phyloP scores from a whole-genome alignment of 2,329 filamentous ascomycete species.

The Clarireedia hainanense region DNA sequence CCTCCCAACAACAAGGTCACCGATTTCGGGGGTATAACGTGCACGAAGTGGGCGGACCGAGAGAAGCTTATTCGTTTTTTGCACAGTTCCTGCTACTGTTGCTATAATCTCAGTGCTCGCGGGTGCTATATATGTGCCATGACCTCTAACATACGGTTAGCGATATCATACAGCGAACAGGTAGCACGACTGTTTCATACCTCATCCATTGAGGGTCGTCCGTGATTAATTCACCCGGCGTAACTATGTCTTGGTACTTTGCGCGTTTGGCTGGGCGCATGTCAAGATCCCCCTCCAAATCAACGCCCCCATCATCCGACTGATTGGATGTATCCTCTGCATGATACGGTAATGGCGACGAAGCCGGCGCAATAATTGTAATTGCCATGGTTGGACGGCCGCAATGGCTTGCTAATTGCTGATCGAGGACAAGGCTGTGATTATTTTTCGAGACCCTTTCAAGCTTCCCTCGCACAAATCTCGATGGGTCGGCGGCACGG shows the following conservation, averaged over 20 bases:
- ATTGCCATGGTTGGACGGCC: conserved; percentile 25
- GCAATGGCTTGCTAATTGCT: not conserved
- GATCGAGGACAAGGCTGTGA: conserved; percentile 5
- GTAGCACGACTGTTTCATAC: conserved; percentile 30
- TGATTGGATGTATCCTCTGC: conserved; percentile 13
- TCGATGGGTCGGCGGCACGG: not conserved
- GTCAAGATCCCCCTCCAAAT: conserved; percentile 29
- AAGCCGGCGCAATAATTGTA: conserved; percentile 28
- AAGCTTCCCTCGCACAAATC: not conserved
- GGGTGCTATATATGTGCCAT: conserved; percentile 74
- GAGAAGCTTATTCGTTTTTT: conserved; percentile 94
- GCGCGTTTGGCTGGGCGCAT: conserved; percentile 38
- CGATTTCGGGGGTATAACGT: conserved; percentile 91
- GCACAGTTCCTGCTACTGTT: conserved; percentile 82
- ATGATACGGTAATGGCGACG: conserved; percentile 17
- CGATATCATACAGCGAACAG: not conserved
- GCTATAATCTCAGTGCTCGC: conserved; percentile 66
- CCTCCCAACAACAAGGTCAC: conserved; percentile 87
- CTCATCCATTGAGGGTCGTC: conserved; percentile 96
- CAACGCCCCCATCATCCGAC: conserved; percentile 28
- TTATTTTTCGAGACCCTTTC: not conserved
- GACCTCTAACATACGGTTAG: conserved; percentile 52
- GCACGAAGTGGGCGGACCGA: conserved; percentile 85
- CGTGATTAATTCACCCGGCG: conserved; percentile 82
- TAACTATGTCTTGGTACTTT: conserved; percentile 55